Evolutionary conservation across 805 yeast genomes (phyloP), one percentile per base, ranked within the genome.

Genomic region (Starmera amethionina): DNA sequence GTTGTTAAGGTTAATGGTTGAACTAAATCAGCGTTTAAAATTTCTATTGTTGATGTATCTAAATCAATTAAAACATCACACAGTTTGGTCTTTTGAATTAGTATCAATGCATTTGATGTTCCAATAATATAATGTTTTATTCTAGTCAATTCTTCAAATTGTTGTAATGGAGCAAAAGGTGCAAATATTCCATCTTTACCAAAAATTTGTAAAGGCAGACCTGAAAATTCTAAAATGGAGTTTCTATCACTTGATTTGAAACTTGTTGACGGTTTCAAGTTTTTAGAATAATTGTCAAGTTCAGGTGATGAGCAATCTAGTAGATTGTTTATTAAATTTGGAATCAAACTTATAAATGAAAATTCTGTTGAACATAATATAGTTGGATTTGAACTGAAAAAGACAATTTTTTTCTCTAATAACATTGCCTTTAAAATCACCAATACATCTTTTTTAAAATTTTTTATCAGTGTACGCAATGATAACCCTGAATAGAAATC

Each of bases 81-180:
- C 40, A 75, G 59, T 39, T 69, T 72, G 1, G 63, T 54, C 42
- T 76, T 76, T 46, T 79, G 86, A 51, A 79, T 81, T 36, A 83
- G 62, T 34, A 93, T 65, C 32, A 93, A 64, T 33, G 89, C 78
- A 61, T 93, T 93, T 5, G 97, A 88, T 34, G 94, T 80, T 1
- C 98, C 98, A 37, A 86, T 73, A 54, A 85, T 63, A 48, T 77
- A 93, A 55, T 78, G 77, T 30, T 70, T 64, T 0, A 89, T 72
- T 16, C 72, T 69, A 29, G 65, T 67, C 39, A 93, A 65, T 49
- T 83, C 88, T 39, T 82, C 83, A 41, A 90, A 64, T 55, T 90
- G 97, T 58, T 90, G 98, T 41, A 93, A 64, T 0, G 97, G 95
- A n/a, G 89, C 70, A 61, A 90, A 93, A 2, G 98, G 97, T 49